Percentiles rank a stretch among this genome's conserved stretches.
These are phyloP conservation scores for Carallia brachiata DNA, from an alignment of 345 rosid species.

Conservation along the genomic window DNA sequence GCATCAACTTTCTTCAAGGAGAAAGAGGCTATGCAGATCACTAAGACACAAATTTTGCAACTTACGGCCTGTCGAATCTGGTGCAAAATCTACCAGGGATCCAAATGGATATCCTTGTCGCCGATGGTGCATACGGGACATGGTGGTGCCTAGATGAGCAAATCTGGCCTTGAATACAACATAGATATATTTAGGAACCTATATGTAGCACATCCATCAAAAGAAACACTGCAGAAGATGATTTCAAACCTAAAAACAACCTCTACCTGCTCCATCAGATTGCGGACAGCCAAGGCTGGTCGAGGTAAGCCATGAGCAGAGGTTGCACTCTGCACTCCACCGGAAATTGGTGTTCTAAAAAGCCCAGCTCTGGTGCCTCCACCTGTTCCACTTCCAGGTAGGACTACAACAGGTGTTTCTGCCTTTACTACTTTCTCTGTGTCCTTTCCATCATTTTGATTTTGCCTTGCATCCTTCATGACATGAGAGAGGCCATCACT, in stretches of 20 bases:
- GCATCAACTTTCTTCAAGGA: background rate
- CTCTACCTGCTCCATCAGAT: constrained; percentile 92
- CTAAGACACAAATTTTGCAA: constrained; percentile 11
- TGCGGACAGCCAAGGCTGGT: constrained; percentile 93
- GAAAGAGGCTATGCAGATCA: background rate
- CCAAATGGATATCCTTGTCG: constrained; percentile 98
- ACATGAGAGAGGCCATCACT: constrained; percentile 41
- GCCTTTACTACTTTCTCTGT: constrained; percentile 39
- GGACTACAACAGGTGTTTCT: constrained; percentile 43
- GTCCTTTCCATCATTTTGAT: constrained; percentile 32
- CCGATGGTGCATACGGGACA: constrained; percentile 97
- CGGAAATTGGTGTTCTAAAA: constrained; percentile 95
- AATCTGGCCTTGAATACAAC: constrained; percentile 75
- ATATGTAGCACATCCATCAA: background rate
- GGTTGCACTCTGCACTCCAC: constrained; percentile 98
- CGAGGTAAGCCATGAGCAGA: constrained; percentile 93
- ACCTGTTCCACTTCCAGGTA: constrained; percentile 48
- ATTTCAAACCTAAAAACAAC: constrained; percentile 8
- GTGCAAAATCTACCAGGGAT: constrained; percentile 88
- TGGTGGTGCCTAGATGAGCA: constrained; percentile 94
- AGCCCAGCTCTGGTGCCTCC: constrained; percentile 88
- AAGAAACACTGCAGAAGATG: background rate
- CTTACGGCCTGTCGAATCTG: constrained; percentile 94
- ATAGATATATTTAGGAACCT: constrained; percentile 1
- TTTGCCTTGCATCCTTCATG: constrained; percentile 49